Base-by-base conservation (phyloP, 805 yeast species). In the Lipomyces starkeyi region DNA sequence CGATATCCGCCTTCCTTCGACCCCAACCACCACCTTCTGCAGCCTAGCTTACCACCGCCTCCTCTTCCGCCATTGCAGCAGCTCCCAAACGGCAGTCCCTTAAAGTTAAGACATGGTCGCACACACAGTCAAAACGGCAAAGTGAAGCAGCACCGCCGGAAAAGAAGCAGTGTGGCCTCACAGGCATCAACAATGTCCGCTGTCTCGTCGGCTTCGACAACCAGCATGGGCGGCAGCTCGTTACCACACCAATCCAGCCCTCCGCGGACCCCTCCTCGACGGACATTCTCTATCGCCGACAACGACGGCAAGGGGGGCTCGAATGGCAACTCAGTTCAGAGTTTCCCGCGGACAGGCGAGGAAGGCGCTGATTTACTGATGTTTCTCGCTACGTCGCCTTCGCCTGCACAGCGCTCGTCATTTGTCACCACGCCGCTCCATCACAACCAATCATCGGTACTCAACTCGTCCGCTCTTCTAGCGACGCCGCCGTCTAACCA, bases 351-450 rank as follows among this genome's bases (percentile, higher is more conserved):
- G 29, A 66, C 73, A 11, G 74, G 74, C 27, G 83, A 81, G 60
- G 95, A 90, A 78, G 97, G 96, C 14, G 97, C 96, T 0, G 94
- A 89, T 76, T 79, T 91, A 69, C 83, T 91, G 69, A 85, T 91
- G 86, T 91, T 86, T 77, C 81, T 91, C 73, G 96, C 97, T 1
- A 89, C 93, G 6, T 90, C 95, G 8, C 97, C 97, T 1, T 86
- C 91, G 0, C 90, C 90, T 0, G 86, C 86, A 8, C 77, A 77
- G 66, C 75, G 64, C 14, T 63, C 74, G 22, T 43, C 70, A 6
- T 69, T 69, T 43, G 54, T 60, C 3, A 49, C 53, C 27, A 62
- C 67, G 17, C 52, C 58, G 7, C 63, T 34, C 57, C 68, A 61
- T 35, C 65, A 64, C 34, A 61, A 61, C 40, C 74, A 65, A 14